Base-by-base conservation (phyloP, 441 rosid species). In the Croton setiger region DNA sequence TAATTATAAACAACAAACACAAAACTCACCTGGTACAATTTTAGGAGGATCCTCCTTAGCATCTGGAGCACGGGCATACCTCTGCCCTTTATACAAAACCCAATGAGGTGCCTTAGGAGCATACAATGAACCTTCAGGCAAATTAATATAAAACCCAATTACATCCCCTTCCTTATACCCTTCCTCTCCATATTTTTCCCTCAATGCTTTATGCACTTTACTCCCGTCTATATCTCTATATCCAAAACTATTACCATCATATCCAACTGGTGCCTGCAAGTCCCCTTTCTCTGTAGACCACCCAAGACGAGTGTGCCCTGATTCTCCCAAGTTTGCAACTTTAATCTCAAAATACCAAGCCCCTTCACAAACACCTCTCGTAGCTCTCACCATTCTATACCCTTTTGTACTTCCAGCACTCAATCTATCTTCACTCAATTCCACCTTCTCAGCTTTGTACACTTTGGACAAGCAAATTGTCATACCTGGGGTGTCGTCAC, bases 201-300 rank as follows among this genome's bases (percentile, higher is more conserved):
- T 87, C 80, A 84, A 72, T 61, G 97, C 99, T 81, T 92, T 94
- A 47, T 94, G 97, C 70, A 92, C 83, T 84, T 95, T 95, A 76
- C 94, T 87, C 69, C 98, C 99, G 84, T 95, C 99, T 76, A 90
- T 76, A 55, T 92, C 99, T 74, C 99, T 86, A 20, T 88, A 95
- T 31, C 96, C 99, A 45, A 83, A 95, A 76, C 99, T 95, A 71
- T 92, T 88, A 44, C 85, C 89, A 74, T 95, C 99, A 6, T 88
- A 92, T 18, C 99, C 99, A 6, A 95, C 98, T 0, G 98, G 99
- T 2, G 98, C 99, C 79, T 95, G 99, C 80, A 95, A 77, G 79
- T 95, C 99, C 13, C 96, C 97, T 74, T 90, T 92, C 85, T 95
- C 94, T 0, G 89, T 92, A 3, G 96, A 90, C 97, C 97, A 95